Evolutionary conservation across 1,284 basidiomycete genomes (phyloP).

Genomic region (Phylloporus sp.): DNA sequence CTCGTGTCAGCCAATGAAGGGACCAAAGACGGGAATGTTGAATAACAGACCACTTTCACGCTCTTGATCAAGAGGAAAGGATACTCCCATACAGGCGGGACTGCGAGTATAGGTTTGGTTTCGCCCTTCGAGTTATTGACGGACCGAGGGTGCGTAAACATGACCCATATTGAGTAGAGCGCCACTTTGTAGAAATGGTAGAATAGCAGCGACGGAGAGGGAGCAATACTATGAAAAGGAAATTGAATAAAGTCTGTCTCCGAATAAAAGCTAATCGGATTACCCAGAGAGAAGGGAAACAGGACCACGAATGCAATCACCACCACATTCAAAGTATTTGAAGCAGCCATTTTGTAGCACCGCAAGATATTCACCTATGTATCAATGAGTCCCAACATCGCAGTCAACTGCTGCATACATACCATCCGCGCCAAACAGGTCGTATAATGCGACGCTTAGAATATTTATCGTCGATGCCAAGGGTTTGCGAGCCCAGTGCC

Average conservation of each 20-base stretch:
- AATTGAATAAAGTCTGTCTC: background rate
- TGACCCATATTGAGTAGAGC: constrained; percentile 88
- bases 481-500: constrained; percentile 88
- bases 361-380: constrained; percentile 73
- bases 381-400: constrained; percentile 10
- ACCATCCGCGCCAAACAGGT: constrained; percentile 90
- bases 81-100: constrained; percentile 45
- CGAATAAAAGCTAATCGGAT: constrained; percentile 30
- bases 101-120: constrained; percentile 21
- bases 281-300: constrained; percentile 87
- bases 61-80: constrained; percentile 48
- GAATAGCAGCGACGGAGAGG: constrained; percentile 79
- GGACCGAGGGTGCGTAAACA: constrained; percentile 74
- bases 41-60: constrained; percentile 42
- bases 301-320: constrained; percentile 87
- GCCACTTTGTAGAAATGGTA: constrained; percentile 97
- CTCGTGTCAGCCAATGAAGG: constrained; percentile 11
- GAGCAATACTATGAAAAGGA: constrained; percentile 56
- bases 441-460: constrained; percentile 89
- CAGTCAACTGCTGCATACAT: constrained; percentile 17
- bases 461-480: constrained; percentile 88
- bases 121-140: constrained; percentile 12
- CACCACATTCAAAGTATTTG: constrained; percentile 96
- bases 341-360: constrained; percentile 94
- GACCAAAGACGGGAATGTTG: background rate